Evolutionary conservation across 2,329 filamentous ascomycete species (phyloP), one percentile per base, ranked within the genome.

Genomic region (Paracorniculantispora psalliotae): DNA sequence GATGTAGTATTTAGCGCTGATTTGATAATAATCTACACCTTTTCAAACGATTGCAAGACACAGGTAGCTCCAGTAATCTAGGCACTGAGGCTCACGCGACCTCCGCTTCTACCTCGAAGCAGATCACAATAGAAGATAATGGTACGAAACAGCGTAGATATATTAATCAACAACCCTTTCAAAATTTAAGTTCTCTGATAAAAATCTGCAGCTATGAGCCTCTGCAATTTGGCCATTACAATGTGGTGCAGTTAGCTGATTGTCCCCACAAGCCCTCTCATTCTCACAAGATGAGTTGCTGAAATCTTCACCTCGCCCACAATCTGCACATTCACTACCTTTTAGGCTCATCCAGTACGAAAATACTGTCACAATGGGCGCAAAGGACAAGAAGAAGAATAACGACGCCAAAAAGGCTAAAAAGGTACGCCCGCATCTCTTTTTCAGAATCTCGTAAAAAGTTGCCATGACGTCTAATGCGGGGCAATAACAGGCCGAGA

Each of bases 301-400:
- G 37, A 55, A 59, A 54, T 54, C 57, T 55, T 54, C 50, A 54
- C 25, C 17, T 52, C 23, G 19, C 35, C 49, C 33, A 59, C 57
- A 43, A 44, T 23, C 17, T 26, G 19, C 43, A 49, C 28, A 3
- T 9, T 30, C 15, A 39, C 23, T 33, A 3, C 39, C 7, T 23
- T 13, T 8, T 15, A 12, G 37, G 3, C 19, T 52, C 25, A 44
- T 35, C 12, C n/a, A 60, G 55, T 26, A 81, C 80, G 79, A 30
- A 25, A 50, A 25, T n/a, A 49, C 35, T 35, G 30, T 39, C 23
- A 58, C 19, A 25, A 61, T 61, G 59, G 59, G 59, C 10, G 79
- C 74, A 26, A 82, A 81, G 63, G 79, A 81, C 61, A 81, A 82
- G 67, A 82, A 81, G 65, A 81, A 81, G 65, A 67, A 65, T 23